A percentile compares a stretch with the other conserved stretches of the same genome.
Conservation (phyloP, 179 eudicot genomes). For the Sideroxylon spinosum region DNA sequence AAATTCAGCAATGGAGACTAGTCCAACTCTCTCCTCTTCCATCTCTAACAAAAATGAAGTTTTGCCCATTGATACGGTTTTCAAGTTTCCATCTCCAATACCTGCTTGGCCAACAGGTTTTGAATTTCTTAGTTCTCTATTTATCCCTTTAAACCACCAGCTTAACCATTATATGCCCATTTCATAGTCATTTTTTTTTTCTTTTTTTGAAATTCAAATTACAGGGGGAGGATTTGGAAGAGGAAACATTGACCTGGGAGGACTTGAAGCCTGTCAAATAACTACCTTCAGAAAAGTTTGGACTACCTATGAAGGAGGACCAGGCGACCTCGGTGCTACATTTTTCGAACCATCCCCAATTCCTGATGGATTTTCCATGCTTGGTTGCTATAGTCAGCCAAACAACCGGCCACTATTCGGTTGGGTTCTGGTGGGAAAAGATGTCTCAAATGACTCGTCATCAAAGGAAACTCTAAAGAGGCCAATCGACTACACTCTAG, state of each 20-base stretch:
- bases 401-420: slow-evolving; percentile 59
- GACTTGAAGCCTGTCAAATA: slow-evolving; percentile 37
- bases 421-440: slow-evolving; percentile 51
- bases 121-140: background rate
- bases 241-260: slow-evolving; percentile 64
- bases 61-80: slow-evolving; percentile 40
- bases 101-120: slow-evolving; percentile 52
- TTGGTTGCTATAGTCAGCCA: slow-evolving; percentile 60
- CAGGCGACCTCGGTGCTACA: slow-evolving; percentile 49
- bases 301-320: slow-evolving; percentile 53
- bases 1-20: slow-evolving; percentile 27
- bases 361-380: slow-evolving; percentile 52
- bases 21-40: slow-evolving; percentile 20
- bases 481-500: slow-evolving; percentile 63
- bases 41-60: slow-evolving; percentile 20
- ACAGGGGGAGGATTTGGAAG: slow-evolving; percentile 47
- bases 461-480: slow-evolving; percentile 27
- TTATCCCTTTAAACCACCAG: background rate
- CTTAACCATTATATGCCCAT: background rate
- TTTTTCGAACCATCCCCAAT: slow-evolving; percentile 50
- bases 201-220: background rate
- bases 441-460: slow-evolving; percentile 18
- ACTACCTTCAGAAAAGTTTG: slow-evolving; percentile 51
- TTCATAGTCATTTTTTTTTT: background rate
- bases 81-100: slow-evolving; percentile 42